Base-by-base conservation (phyloP, 495 filamentous ascomycete genomes). In the Penicillium antarcticum region DNA sequence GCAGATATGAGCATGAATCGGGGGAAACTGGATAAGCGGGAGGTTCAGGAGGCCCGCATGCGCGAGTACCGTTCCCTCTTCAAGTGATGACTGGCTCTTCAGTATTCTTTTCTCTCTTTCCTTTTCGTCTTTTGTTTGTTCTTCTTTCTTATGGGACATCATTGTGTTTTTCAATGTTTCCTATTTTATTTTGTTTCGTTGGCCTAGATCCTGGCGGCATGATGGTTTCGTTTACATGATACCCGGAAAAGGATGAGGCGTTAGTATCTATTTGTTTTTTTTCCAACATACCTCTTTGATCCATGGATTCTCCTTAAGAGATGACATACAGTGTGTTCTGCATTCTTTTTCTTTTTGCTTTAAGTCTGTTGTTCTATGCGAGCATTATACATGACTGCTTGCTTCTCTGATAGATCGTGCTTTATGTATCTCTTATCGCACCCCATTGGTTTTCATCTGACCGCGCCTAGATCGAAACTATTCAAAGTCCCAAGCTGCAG, bases 31-130 rank as follows among this genome's bases (percentile, higher is more conserved):
- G 84, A 86, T 48, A 91, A 87, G 65, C 75, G 74, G 14, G 90
- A 96, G 62, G 83, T 84, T 1, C 82, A 87, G 16, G 85, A 84
- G 70, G 79, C 86, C 69, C 81, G 84, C 50, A 78, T 96, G 66
- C 80, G 87, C 73, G 90, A 95, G 53, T 76, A 96, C 56, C 80
- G 86, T 58, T 85, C 79, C 57, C 80, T 97, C 23, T 96, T 97
- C 72, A 89, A 82, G 61, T 95, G 52, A 64, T 24, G 1, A 2
- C 26, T 23, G 21, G 21, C 21, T 16, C 26, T 44, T 55, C 9
- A 8, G 36, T 32, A 47, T 16, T n/a, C 33, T 32, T 34, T 29
- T 16, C 7, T 51, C 12, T 17, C 24, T 3, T 26, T 18, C 26
- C 31, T 7, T 19, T 55, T 19, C 21, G 3, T 33, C 11, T 23